Evolutionary conservation across 2,329 filamentous ascomycete species (phyloP), one percentile per base, ranked within the genome.

Genomic region (Paracorniculantispora psalliotae): DNA sequence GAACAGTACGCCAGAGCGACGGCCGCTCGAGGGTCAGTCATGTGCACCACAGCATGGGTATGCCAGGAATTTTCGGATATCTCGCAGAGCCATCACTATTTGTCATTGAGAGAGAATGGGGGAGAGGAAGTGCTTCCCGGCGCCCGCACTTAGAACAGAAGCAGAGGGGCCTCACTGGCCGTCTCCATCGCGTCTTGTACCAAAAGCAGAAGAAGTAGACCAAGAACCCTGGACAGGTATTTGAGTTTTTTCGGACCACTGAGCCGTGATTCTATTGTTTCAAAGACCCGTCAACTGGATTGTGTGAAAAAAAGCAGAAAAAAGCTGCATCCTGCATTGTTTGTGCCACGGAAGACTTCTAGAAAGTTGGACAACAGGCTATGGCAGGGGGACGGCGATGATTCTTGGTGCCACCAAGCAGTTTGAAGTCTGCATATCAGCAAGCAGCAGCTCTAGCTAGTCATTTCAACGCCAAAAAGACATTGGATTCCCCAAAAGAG

Each of bases 311-410:
- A n/a, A n/a, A n/a, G n/a, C n/a, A n/a, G n/a, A n/a, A n/a, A n/a
- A n/a, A 21, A 9, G 9, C 6, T 46, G 33, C 17, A 21, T 35
- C 28, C 23, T 15, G 44, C 12, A 9, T 39, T 47, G 43, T 19
- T 37, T 56, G 53, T 56, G 21, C 8, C 53, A 56, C 53, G n/a
- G 21, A 21, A 17, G 19, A 15, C 13, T 56, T 56, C 53, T 56
- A 56, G 53, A 56, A 56, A 26, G 53, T 56, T 37, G 41, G 53
- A 56, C 53, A 37, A 56, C 13, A 23, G 23, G 2, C 52, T n/a
- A 37, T 46, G 52, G 52, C 52, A 55, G 41, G 43, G 39, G n/a
- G 25, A 15, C 19, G 26, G 30, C 17, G 13, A 30, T 39, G 53
- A 48, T 15, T 47, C 21, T 19, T 19, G 23, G 53, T 56, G 10